Base-by-base conservation (phyloP, 2,329 filamentous ascomycete genomes). In the Talaromyces piceae region DNA sequence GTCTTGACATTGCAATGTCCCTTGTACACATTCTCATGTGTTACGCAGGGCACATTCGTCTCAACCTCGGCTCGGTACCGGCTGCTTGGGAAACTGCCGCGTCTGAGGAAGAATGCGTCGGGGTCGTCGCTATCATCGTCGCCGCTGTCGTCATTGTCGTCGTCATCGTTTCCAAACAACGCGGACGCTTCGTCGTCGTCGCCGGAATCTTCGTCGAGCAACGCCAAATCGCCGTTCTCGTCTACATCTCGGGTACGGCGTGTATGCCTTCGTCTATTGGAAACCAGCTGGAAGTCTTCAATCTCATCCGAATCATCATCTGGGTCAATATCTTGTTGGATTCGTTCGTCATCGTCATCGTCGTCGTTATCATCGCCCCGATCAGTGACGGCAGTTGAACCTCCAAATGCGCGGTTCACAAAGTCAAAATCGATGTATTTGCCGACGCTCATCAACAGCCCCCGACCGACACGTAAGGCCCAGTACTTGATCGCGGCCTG, bases 1-100 rank as follows among this genome's bases (percentile, higher is more conserved):
- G 81, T 85, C 56, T 80, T 77, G 48, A 83, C 75, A 57, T 85
- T 85, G 67, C 82, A 85, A 62, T 86, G 83, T 2, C 83, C 83
- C 3, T 72, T 71, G 61, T 84, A 86, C 18, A 74, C 65, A 33
- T 76, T 76, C 2, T 76, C 81, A 56, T 83, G 78, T 2, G 77
- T 68, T 16, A 70, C 73, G 58, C 79, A 82, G 12, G 79, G 77
- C 5, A 80, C 73, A 47, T 80, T 64, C 0, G 66, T 60, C 54
- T 83, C 79, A 13, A 84, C 77, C 16, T 72, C 69, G 47, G 76
- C 71, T 48, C 77, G 73, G 23, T 71, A 63, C 20, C 67, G 67
- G 27, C 46, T 47, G 43, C 69, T 70, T 45, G 74, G 71, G 46
- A 77, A 76, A 4, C 77, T 73, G 37, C 74, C 73, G 22, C 71